phyloP scores from a whole-genome alignment of 1,139 yeast species.

The Nakaseomyces glabratus region DNA sequence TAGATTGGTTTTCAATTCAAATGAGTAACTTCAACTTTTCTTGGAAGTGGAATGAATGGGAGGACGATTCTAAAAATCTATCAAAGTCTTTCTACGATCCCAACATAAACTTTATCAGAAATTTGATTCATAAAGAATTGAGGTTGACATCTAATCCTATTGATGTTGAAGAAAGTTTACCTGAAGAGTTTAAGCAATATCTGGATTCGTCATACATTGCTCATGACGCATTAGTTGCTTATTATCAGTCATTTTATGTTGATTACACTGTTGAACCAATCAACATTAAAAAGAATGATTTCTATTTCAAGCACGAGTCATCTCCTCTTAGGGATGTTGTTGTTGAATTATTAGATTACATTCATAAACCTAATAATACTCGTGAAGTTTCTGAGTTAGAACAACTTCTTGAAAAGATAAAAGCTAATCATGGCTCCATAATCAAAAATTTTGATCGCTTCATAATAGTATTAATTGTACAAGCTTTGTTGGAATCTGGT shows the following conservation, averaged over 20 bases:
- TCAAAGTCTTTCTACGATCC: constrained; percentile 51
- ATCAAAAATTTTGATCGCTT: constrained; percentile 39
- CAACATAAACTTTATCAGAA: constrained; percentile 60
- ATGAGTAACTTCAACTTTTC: constrained; percentile 88
- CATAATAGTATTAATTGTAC: constrained; percentile 53
- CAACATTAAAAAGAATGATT: constrained; percentile 24
- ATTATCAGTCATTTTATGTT: constrained; percentile 31
- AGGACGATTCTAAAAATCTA: constrained; percentile 40
- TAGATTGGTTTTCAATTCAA: constrained; percentile 93
- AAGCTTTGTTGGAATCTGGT: constrained; percentile 73
- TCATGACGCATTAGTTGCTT: constrained; percentile 31
- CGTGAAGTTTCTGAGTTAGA: constrained; percentile 30
- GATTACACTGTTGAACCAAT: constrained; percentile 24
- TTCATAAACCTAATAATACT: constrained; percentile 30
- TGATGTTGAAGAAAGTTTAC: constrained; percentile 67
- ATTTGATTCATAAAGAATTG: constrained; percentile 74
- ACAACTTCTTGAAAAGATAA: constrained; percentile 31
- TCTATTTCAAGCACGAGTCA: constrained; percentile 30
- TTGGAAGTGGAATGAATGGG: constrained; percentile 99
- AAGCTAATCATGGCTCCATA: constrained; percentile 24
- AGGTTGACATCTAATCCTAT: constrained; percentile 62
- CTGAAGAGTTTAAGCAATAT: constrained; percentile 60
- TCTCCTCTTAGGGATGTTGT: constrained; percentile 31
- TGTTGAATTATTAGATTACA: constrained; percentile 30
- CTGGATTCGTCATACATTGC: constrained; percentile 45